Percentiles rank a stretch among this genome's conserved stretches.
Conservation (phyloP, 1,139 yeast species). For the Hanseniaspora sp. region DNA sequence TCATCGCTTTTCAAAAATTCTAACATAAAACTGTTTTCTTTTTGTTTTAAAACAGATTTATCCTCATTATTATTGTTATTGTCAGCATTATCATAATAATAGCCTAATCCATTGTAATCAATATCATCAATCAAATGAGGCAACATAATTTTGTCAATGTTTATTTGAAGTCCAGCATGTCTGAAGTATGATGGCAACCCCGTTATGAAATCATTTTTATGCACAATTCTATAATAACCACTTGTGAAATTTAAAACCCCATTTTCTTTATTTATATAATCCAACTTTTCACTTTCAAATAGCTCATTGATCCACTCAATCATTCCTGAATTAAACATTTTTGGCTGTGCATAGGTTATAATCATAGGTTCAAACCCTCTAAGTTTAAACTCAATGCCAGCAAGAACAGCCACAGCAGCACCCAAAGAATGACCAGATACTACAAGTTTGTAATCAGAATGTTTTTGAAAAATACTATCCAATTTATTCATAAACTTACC, state of each 20-base stretch:
- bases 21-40: too few species aligned
- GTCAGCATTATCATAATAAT: constrained; percentile 8
- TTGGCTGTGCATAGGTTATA: constrained; percentile 51
- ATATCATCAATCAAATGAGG: constrained; percentile 40
- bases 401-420: constrained; percentile 52
- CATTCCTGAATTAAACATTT: constrained; percentile 45
- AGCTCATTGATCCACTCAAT: constrained; percentile 41
- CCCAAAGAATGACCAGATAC: constrained; percentile 66
- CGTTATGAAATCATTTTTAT: constrained; percentile 48
- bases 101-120: constrained; percentile 25
- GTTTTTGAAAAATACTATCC: constrained; percentile 28
- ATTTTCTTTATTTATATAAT: constrained; percentile 21
- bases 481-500: constrained; percentile 32
- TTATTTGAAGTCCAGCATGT: constrained; percentile 44
- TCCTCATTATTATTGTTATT: neutral
- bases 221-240: constrained; percentile 41
- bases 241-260: constrained; percentile 26
- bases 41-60: constrained; percentile 3
- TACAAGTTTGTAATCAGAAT: constrained; percentile 41
- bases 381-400: constrained; percentile 47
- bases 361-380: constrained; percentile 45
- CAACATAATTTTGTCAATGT: constrained; percentile 35
- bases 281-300: constrained; percentile 34
- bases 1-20: constrained; percentile 1
- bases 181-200: constrained; percentile 44